These are phyloP conservation scores for Teratosphaeriaceae sp. DNA, from an alignment of 2,329 filamentous ascomycete species.

Conservation along the genomic window DNA sequence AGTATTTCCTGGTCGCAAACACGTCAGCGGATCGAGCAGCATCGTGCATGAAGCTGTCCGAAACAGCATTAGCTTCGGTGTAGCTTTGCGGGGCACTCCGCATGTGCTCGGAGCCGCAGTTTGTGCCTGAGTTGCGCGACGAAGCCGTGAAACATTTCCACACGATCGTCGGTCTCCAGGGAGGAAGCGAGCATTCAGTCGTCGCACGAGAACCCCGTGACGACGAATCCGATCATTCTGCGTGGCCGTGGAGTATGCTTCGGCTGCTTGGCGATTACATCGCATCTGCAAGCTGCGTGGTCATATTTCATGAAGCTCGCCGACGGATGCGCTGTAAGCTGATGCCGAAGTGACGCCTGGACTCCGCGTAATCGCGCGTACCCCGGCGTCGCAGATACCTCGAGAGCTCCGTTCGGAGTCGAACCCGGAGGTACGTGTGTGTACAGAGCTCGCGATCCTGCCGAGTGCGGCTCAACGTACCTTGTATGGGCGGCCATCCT, in stretches of 20 bases:
- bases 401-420: not conserved
- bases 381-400: not conserved
- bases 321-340: not conserved
- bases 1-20: not conserved
- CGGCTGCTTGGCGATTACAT: not conserved
- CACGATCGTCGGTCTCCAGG: no score
- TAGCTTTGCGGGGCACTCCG: not conserved
- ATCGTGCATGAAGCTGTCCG: not conserved
- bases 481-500: constrained; percentile 24
- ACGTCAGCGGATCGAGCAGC: constrained; percentile 2
- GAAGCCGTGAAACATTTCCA: no score
- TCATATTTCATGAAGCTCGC: not conserved
- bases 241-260: not conserved
- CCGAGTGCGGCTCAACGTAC: constrained; percentile 13
- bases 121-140: constrained; percentile 3
- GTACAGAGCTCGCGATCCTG: not conserved
- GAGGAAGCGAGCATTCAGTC: no score
- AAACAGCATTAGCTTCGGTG: constrained; percentile 2
- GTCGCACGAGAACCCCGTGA: no score
- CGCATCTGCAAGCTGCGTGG: not conserved
- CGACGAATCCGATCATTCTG: no score
- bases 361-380: not conserved
- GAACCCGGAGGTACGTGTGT: not conserved
- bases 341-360: not conserved
- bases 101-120: not conserved